Percentiles rank a stretch among this genome's conserved stretches.
These are phyloP conservation scores for Epichloe typhina DNA, from an alignment of 2,329 filamentous ascomycete genomes.

Conservation along the genomic window DNA sequence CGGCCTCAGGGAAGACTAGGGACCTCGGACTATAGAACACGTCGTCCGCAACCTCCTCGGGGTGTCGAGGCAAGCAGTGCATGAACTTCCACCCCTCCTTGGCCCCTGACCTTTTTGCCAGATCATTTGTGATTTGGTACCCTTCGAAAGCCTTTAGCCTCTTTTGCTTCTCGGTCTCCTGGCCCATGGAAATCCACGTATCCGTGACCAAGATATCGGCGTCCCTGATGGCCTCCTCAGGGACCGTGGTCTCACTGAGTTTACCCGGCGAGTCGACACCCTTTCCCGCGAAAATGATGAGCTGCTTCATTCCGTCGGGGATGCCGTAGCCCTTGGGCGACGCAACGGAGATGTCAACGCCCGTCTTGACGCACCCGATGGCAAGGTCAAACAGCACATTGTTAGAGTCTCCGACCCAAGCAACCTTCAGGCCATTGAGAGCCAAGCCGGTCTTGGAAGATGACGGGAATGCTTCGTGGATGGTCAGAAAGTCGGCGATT, in stretches of 20 bases:
- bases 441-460: constrained; percentile 41
- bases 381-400: constrained; percentile 93
- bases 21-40: constrained; percentile 83
- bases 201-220: constrained; percentile 91
- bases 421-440: constrained; percentile 73
- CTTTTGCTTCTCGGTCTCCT: constrained; percentile 72
- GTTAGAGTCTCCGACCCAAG: constrained; percentile 94
- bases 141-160: constrained; percentile 69
- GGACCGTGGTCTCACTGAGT: constrained; percentile 62
- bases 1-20: constrained; percentile 84
- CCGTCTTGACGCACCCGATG: constrained; percentile 75
- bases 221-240: constrained; percentile 72
- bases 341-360: constrained; percentile 75
- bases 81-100: constrained; percentile 93
- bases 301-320: constrained; percentile 55
- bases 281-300: constrained; percentile 53
- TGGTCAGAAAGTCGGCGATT: constrained; percentile 86
- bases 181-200: constrained; percentile 97
- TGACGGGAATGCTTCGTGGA: constrained; percentile 62
- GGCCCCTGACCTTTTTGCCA: constrained; percentile 74
- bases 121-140: constrained; percentile 80
- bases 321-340: constrained; percentile 79
- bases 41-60: constrained; percentile 85
- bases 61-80: constrained; percentile 90
- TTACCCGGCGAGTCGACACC: constrained; percentile 47